Percentiles rank a stretch among this genome's conserved stretches.
Conservation (phyloP, 306 rosid genomes). For the Trifolium pratense region DNA sequence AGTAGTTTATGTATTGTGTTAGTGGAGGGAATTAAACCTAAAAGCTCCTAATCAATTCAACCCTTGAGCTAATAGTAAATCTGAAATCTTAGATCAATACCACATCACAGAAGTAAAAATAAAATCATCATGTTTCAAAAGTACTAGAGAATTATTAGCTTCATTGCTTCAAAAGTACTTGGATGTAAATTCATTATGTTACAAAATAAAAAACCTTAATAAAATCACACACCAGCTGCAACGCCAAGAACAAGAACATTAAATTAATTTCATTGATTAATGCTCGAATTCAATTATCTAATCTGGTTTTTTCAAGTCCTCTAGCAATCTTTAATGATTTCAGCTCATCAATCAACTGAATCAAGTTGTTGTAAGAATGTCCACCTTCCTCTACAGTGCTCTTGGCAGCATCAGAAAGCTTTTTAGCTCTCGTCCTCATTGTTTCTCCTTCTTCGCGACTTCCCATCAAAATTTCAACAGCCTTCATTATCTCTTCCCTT, state of each 20-base stretch:
- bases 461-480: conserved; percentile 35
- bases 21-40: too few species aligned
- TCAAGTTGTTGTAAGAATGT: conserved; percentile 39
- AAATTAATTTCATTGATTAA: not conserved
- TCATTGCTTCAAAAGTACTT: not conserved
- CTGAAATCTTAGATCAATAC: too few species aligned
- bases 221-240: not conserved
- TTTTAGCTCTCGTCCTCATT: conserved; percentile 36
- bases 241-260: not conserved
- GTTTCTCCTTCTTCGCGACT: conserved; percentile 13
- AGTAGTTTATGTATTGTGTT: too few species aligned
- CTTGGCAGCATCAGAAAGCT: conserved; percentile 31
- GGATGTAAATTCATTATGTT: not conserved
- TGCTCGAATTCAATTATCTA: not conserved
- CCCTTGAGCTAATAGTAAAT: too few species aligned
- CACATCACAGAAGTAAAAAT: too few species aligned
- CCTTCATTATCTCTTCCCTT: conserved; percentile 34
- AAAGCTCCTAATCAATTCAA: too few species aligned
- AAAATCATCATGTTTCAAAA: too few species aligned
- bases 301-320: not conserved
- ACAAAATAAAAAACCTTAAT: not conserved
- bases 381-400: conserved; percentile 31
- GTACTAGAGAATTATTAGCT: not conserved
- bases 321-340: conserved; percentile 23
- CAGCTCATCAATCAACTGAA: conserved; percentile 34